These are phyloP conservation scores for Pestalotiopsis sp. DNA, from an alignment of 2,329 filamentous ascomycete genomes.

Conservation along the genomic window DNA sequence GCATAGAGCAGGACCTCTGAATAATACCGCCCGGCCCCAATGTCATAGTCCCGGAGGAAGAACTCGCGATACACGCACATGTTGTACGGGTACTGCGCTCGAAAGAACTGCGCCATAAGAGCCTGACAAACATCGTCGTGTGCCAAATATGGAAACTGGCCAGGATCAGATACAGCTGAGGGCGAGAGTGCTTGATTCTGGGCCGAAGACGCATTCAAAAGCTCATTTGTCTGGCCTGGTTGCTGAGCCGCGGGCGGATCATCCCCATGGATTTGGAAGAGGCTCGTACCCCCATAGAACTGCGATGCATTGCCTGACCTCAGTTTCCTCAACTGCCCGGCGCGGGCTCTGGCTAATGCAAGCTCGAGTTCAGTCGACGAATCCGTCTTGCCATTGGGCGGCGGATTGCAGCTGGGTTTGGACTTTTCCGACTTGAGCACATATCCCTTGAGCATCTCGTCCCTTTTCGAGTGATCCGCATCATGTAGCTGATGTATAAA, in stretches of 20 bases:
- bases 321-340: constrained; percentile 39
- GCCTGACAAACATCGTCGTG: constrained; percentile 44
- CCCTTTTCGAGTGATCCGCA: constrained; percentile 38
- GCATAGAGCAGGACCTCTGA: constrained; percentile 50
- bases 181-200: constrained; percentile 14
- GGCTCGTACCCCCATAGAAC: constrained; percentile 51
- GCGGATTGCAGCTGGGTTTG: constrained; percentile 15
- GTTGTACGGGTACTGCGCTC: constrained; percentile 48
- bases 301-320: constrained; percentile 41
- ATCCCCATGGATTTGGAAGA: constrained; percentile 41
- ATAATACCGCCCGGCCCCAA: constrained; percentile 47
- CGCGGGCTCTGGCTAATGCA: constrained; percentile 30
- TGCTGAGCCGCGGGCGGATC: constrained; percentile 10
- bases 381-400: constrained; percentile 15
- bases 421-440: constrained; percentile 19
- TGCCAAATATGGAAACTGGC: constrained; percentile 39
- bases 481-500: constrained; percentile 45
- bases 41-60: constrained; percentile 51
- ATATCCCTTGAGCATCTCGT: constrained; percentile 43
- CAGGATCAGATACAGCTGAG: constrained; percentile 13
- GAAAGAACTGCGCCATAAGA: constrained; percentile 50
- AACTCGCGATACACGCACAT: constrained; percentile 54
- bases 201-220: neutral
- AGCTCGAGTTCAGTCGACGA: constrained; percentile 18
- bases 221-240: neutral